phyloP scores from a whole-genome alignment of 305 asterid genomes.

The Fraxinus baroniana region DNA sequence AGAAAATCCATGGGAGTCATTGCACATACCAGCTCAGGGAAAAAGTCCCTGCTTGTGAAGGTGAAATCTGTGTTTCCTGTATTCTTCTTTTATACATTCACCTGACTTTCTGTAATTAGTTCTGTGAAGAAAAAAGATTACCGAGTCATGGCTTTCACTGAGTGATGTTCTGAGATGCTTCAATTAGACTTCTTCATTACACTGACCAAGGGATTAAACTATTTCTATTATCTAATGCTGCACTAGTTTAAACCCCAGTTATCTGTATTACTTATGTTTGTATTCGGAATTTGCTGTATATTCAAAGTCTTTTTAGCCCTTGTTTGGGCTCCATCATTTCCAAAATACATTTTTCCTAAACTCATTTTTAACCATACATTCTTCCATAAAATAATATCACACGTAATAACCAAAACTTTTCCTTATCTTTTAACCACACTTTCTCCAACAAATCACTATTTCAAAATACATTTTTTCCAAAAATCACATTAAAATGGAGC shows the following conservation, averaged over 20 bases:
- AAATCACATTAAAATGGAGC: too few relatives aligned
- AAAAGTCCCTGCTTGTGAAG: constrained; percentile 72
- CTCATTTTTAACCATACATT: too few relatives aligned
- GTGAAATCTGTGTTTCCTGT: constrained; percentile 32
- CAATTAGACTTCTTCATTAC: not conserved
- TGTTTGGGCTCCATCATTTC: too few relatives aligned
- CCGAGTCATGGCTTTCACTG: not conserved
- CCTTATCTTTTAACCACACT: too few relatives aligned
- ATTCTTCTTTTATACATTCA: not conserved
- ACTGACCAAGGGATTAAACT: not conserved
- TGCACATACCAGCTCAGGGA: constrained; percentile 53
- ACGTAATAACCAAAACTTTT: too few relatives aligned
- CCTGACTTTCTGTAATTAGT: not conserved
- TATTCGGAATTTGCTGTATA: not conserved
- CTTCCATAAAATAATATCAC: too few relatives aligned
- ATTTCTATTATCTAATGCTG: not conserved
- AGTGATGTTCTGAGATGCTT: not conserved
- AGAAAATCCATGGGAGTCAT: constrained; percentile 95
- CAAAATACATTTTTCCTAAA: too few relatives aligned
- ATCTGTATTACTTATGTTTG: not conserved
- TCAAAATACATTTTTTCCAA: too few relatives aligned
- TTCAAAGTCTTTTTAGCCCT: too few relatives aligned
- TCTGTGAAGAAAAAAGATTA: not conserved
- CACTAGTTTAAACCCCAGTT: not conserved
- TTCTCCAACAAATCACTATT: too few relatives aligned